Evolutionary conservation across 169 alveolate species (phyloP), one percentile per base, ranked within the genome.

Genomic region (Babesia ovis): DNA sequence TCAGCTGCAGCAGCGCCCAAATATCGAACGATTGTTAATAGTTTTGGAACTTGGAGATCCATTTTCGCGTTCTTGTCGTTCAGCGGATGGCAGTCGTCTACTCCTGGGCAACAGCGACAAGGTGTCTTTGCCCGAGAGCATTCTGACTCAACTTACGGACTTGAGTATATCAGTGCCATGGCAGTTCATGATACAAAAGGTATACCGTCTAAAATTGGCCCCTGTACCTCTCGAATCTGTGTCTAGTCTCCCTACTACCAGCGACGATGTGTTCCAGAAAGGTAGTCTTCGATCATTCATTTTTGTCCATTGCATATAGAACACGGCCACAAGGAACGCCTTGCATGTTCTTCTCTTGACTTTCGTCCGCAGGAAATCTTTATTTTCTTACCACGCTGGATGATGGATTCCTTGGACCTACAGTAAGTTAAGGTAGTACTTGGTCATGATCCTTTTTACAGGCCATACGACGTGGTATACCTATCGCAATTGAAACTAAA

Each of bases 371-470:
- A 70, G 60, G 89, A 81, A 18, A 48, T 32, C 66, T 81, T 58
- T 77, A 71, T 81, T n/a, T 81, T 58, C 66, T 22, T 81, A 34
- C 89, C 89, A 22, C 76, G 71, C n/a, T 81, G 89, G 89, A 81
- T 81, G 74, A 71, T 81, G 73, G 66, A 72, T 29, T 61, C 61
- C 46, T 51, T 81, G 55, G 66, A 81, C 16, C 45, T 81, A 16
- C 54, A 66, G 89, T 81, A 53, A 12, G 76, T 48, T 48, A 16
- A 14, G 16, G 18, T 3, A 23, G 16, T 18, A 16, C 29, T 1
- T 12, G 12, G 34, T 5, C 18, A 9, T 4, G 0, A 54, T 29
- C 11, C 31, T 4, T 12, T 37, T 18, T 32, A 2, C 43, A 81
- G 89, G 73, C 85, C 84, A 18, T 71, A 56, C 29, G 89, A 81